Evolutionary conservation across 2,329 filamentous ascomycete genomes (phyloP), one percentile per base, ranked within the genome.

Genomic region (Intubia oerlemansii): DNA sequence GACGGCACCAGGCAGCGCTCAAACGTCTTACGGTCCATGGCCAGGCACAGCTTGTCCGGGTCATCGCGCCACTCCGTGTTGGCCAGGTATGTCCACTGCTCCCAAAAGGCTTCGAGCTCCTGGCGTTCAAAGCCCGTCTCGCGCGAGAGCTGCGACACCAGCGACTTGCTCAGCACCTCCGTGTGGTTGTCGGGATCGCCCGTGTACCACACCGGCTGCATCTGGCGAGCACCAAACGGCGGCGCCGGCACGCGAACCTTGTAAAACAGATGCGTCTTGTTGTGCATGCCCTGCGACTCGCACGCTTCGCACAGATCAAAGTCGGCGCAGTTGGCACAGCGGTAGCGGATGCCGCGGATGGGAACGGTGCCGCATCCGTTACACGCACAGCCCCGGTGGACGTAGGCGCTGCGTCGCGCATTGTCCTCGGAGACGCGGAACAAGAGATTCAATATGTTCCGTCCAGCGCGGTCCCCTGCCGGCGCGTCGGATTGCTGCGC

Each of bases 371-470:
- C 78, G 42, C 88, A 98, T 28, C 70, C 70, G 47, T 95, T 92
- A 47, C 88, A 98, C 21, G 75, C 76, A 35, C 91, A 90, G 10
- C 88, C 85, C 10, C 85, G 66, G 47, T 98, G 88, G 14, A 93
- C 75, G 43, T 88, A 92, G 13, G 81, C 78, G 45, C 88, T 85
- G 29, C 79, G 65, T 32, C 74, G 68, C 2, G 84, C 81, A 45
- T 92, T 84, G 39, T 95, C 82, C 48, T 93, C 84, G 0, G 84
- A 90, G 26, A 95, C 90, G 33, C 84, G 69, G 45, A 92, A 95
- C 1, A 95, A 59, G 3, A 93, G 58, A 36, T 72, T 79, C 25
- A 90, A 74, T 27, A 91, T 70, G 34, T 82, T 84, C 42, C 88
- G 78, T 6, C 78, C 79, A 19, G 55, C 63, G 32, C 59, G 57